A percentile compares a stretch with the other conserved stretches of the same genome.
phyloP scores from a whole-genome alignment of 139 green algal genomes.

The Zygnema circumcarinatum region DNA sequence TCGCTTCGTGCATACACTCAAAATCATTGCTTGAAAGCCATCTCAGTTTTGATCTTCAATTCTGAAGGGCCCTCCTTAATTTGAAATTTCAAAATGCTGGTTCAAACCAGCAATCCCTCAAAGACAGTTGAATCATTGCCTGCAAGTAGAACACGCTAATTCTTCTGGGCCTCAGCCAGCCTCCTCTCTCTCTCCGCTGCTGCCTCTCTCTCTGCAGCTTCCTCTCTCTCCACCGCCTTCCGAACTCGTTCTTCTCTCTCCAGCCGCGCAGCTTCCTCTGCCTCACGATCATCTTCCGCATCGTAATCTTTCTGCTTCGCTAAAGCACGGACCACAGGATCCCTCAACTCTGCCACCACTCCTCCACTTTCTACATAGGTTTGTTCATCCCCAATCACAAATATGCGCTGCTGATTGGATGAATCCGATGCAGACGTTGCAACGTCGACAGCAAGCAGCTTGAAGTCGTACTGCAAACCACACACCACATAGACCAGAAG shows the following conservation, averaged over 20 bases:
- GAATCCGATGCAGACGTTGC: constrained; percentile 18
- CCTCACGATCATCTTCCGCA: constrained; percentile 58
- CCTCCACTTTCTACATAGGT: constrained; percentile 44
- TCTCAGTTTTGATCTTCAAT: too few relatives aligned
- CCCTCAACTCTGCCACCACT: constrained; percentile 52
- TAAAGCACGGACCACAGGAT: constrained; percentile 57
- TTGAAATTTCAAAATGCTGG: too few relatives aligned
- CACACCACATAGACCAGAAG: constrained; percentile 3
- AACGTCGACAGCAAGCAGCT: constrained; percentile 62
- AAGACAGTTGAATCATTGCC: too few relatives aligned
- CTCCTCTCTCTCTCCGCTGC: constrained; percentile 2
- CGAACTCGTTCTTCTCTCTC: constrained; percentile 8
- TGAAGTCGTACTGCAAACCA: constrained; percentile 66
- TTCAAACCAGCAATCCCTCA: too few relatives aligned
- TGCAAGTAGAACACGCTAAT: too few relatives aligned
- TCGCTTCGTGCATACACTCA: too few relatives aligned
- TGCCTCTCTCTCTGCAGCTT: constrained; percentile 26
- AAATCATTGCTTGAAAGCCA: too few relatives aligned
- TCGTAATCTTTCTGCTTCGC: constrained; percentile 45
- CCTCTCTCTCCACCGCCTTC: constrained; percentile 35
- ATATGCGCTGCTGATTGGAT: constrained; percentile 43
- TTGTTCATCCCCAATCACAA: constrained; percentile 44
- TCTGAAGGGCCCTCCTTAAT: too few relatives aligned
- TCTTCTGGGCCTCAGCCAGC: constrained; percentile 8
- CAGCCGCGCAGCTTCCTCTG: constrained; percentile 37